These are phyloP conservation scores for Pseudopediastrum boryanum DNA, from an alignment of 139 green algal species.

Conservation along the genomic window DNA sequence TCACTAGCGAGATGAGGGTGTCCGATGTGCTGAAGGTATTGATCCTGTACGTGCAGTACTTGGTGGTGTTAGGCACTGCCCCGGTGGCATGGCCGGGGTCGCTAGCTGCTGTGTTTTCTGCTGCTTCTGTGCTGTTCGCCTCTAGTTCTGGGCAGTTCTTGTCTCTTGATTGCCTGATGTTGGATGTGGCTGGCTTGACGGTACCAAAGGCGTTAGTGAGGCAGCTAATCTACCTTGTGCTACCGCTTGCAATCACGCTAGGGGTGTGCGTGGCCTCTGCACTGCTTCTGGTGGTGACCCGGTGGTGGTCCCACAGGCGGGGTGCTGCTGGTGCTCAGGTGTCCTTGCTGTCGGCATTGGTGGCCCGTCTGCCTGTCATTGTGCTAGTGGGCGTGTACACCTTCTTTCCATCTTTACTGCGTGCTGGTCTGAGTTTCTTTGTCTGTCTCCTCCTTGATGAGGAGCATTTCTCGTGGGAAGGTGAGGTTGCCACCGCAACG, in stretches of 20 bases:
- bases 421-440: neutral
- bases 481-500: neutral
- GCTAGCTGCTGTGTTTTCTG: neutral
- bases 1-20: neutral
- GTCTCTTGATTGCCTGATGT: slow-evolving; percentile 4
- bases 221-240: neutral
- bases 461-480: neutral
- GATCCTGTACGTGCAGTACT: slow-evolving; percentile 9
- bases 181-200: no score
- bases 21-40: slow-evolving; percentile 13
- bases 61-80: neutral
- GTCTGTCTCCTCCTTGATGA: neutral
- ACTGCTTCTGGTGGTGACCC: neutral
- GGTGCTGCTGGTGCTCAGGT: no score
- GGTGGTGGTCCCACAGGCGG: neutral
- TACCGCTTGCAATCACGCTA: neutral
- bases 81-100: slow-evolving; percentile 1
- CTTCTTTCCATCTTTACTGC: slow-evolving; percentile 2
- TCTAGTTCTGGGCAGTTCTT: neutral
- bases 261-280: neutral
- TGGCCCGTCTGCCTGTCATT: neutral
- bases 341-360: no score
- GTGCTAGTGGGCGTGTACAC: neutral
- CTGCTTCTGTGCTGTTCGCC: neutral
- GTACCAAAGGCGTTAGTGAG: neutral